Evolutionary conservation across 208 protist genomes (phyloP), one percentile per base, ranked within the genome.

Genomic region (Acanthamoeba royreba): DNA sequence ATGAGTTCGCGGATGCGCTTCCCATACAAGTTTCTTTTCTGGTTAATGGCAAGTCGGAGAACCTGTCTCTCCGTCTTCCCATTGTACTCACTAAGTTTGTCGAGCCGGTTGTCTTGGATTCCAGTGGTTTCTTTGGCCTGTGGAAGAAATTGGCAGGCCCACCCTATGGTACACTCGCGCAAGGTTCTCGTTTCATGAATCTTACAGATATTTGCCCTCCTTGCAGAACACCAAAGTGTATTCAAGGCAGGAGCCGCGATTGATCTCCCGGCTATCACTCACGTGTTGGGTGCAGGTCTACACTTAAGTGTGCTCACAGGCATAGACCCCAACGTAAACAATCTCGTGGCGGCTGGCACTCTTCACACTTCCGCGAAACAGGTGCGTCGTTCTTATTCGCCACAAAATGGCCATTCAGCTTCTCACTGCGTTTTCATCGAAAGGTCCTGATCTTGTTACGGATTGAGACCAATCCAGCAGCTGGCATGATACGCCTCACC

Each of bases 71-170:
- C 38, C 63, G 55, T 25, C 49, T 93, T 4, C 91, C 91, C 13
- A 74, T 93, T n/a, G 91, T 93, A 5, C 49, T 88, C 52, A 93
- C 91, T 45, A 93, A 93, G 72, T 93, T 93, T n/a, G 42, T 93
- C 2, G 91, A 88, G 52, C 91, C 91, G 40, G 45, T 47, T n/a
- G 15, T 88, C 42, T 47, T 93, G 22, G 40, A 61, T 22, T 33
- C 45, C 43, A 45, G 33, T 38, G 91, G 47, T 45, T 93, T 93
- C 38, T 93, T 93, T 74, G 77, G 55, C 15, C 35, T 66, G 17
- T 93, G 91, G 91, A 93, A 93, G 74, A 63, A 93, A 38, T n/a
- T 88, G 11, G 63, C 58, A 3, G 87, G 87, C 22, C 87, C 87
- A 2, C 87, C 87, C 66, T 92, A 81, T 46, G 83, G 83, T 90